Conservation (phyloP, 2,329 filamentous ascomycete species). For the Fusarium sp. region DNA sequence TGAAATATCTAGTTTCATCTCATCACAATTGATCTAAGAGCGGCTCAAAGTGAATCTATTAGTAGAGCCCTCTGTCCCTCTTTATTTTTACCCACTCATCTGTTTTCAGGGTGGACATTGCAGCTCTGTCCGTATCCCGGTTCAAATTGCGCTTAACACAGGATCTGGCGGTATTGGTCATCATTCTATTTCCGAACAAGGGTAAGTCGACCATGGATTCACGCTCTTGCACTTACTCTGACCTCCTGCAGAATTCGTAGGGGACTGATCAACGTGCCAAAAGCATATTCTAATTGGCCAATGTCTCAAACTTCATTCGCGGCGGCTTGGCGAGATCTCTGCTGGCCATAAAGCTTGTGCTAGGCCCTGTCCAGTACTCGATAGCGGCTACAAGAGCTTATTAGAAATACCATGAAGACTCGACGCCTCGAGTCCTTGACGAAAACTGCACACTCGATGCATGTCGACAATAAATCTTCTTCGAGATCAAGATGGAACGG, state of each 20-base stretch:
- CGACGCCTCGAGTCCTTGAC: neutral
- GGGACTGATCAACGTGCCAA: conserved; percentile 31
- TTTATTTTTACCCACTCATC: neutral
- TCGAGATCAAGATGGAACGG: conserved; percentile 25
- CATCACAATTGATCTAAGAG: neutral
- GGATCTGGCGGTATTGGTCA: neutral
- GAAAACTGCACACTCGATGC: neutral
- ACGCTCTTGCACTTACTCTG: conserved; percentile 3
- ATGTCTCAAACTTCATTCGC: conserved; percentile 28
- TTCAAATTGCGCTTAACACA: conserved; percentile 22
- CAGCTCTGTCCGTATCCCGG: neutral
- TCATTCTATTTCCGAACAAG: neutral
- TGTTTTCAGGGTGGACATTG: neutral
- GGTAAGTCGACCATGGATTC: neutral
- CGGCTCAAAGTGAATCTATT: neutral
- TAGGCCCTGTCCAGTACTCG: neutral
- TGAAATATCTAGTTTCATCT: neutral
- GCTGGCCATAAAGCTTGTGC: conserved; percentile 22
- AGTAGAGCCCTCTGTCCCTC: neutral
- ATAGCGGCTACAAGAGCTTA: conserved; percentile 13
- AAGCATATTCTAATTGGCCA: conserved; percentile 20
- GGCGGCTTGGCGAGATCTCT: conserved; percentile 22
- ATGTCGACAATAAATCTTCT: neutral
- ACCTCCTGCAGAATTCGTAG: neutral
- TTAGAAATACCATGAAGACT: neutral